Evolutionary conservation across 163 green algal genomes (phyloP).

Genomic region (Volvox carteri): DNA sequence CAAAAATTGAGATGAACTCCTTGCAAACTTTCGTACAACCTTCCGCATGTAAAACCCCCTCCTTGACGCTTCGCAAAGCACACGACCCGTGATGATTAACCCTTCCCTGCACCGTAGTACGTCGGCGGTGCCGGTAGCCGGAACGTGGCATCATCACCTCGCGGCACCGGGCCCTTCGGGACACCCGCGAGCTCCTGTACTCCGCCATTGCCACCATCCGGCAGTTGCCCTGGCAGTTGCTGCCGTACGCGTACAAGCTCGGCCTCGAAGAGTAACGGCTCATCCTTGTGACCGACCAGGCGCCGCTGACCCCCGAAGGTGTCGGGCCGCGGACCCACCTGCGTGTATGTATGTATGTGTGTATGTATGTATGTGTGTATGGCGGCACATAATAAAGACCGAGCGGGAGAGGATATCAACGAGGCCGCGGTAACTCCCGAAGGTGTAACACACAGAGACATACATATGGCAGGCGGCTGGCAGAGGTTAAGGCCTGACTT

Average conservation of each 20-base stretch:
- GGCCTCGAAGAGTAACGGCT: conserved; percentile 71
- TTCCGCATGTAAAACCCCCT: too few species aligned
- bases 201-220: background rate
- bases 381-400: background rate
- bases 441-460: background rate
- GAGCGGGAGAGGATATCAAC: background rate
- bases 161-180: background rate
- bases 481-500: too few species aligned
- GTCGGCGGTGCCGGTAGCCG: conserved; percentile 37
- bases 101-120: conserved; percentile 21
- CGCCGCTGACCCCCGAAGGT: conserved; percentile 69
- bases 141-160: background rate
- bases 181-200: background rate
- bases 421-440: background rate
- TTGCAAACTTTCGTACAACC: too few species aligned
- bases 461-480: too few species aligned
- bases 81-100: too few species aligned
- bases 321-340: conserved; percentile 61
- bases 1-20: too few species aligned
- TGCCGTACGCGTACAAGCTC: conserved; percentile 56
- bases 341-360: background rate
- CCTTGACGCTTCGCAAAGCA: too few species aligned
- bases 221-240: background rate
- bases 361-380: background rate
- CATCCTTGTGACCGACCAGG: conserved; percentile 59